Evolutionary conservation across 441 rosid genomes (phyloP), one percentile per base, ranked within the genome.

Genomic region (Aleurites moluccanus): DNA sequence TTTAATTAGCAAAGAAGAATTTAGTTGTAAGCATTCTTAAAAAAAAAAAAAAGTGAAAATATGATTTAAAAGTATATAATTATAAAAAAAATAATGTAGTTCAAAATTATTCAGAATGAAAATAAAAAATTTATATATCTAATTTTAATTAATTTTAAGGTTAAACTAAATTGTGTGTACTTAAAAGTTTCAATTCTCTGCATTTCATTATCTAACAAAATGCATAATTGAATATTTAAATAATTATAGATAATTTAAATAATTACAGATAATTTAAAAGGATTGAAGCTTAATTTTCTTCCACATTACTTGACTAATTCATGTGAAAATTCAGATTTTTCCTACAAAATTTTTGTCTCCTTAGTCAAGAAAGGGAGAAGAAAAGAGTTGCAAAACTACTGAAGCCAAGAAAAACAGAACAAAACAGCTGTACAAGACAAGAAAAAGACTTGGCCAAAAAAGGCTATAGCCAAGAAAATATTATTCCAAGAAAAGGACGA

Each of bases 361-460:
- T 33, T 6, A 6, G 53, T 21, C 68, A 23, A 64, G 40, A 72
- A 73, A 75, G 27, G 38, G 68, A 69, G 59, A 69, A 64, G 64
- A 35, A 60, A 69, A 47, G 35, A 38, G 25, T 21, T 44, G 25
- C 63, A 62, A 13, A 49, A 64, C 61, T 10, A 38, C 3, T 5
- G 14, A 30, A 15, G 28, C 5, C 44, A 64, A 20, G 14, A 15
- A 40, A 38, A 67, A 60, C n/a, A 64, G 52, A 76, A 55, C 47
- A 68, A 56, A 67, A 28, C 7, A 62, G 67, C 83, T 79, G 83
- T 76, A 82, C 82, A 82, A 71, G 67, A 82, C 66, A 79, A 80
- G 74, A 15, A 52, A 20, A 74, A 64, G 23, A 45, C 47, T 53
- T 49, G 55, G 77, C 79, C 75, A 67, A 20, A 61, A 75, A 73